Base-by-base conservation (phyloP, 2,329 filamentous ascomycete species). In the Sporothrix mexicana region DNA sequence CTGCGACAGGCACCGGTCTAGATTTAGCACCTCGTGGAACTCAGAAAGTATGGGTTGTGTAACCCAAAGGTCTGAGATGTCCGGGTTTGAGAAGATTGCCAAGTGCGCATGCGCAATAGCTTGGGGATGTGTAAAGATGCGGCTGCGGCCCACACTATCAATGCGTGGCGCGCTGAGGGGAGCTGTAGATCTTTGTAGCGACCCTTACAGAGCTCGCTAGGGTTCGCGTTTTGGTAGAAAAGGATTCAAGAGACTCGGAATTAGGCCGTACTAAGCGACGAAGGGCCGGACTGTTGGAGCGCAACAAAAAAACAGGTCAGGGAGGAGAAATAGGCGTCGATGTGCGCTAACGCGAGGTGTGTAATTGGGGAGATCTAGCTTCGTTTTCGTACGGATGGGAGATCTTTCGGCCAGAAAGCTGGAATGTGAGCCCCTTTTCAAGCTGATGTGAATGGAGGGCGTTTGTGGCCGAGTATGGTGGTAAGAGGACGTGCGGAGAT, bases 181-280 rank as follows among this genome's bases (percentile, higher is more conserved):
- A 70, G 36, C 53, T 70, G 68, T 61, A 55, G 53, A 70, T 70
- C 68, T 61, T 23, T 67, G 36, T 23, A 45, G 49, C 51, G 53
- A 61, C 53, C 53, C 64, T 70, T 13, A 61, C 68, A 49, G 53
- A 30, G 20, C 8, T 57, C n/a, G 41, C n/a, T 9, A 23, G 30
- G 9, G 36, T 70, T 61, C 43, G 55, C 43, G 23, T 71, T 10
- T 64, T 64, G 57, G 13, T 53, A 15, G 45, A 17, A 53, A 36
- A 25, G 17, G n/a, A 13, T 20, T 66, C n/a, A 36, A 66, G 45
- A 30, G 17, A 43, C 59, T 66, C 70, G 70, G 70, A 57, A 66
- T 55, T 71, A 71, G 70, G 59, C 30, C 59, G 59, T 66, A 64
- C 53, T 59, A 66, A 62, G 59, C 43, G 69, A 51, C 59, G 70